Evolutionary conservation across 2,329 filamentous ascomycete genomes (phyloP).

Genomic region (Arthrobotrys sphaeroides): DNA sequence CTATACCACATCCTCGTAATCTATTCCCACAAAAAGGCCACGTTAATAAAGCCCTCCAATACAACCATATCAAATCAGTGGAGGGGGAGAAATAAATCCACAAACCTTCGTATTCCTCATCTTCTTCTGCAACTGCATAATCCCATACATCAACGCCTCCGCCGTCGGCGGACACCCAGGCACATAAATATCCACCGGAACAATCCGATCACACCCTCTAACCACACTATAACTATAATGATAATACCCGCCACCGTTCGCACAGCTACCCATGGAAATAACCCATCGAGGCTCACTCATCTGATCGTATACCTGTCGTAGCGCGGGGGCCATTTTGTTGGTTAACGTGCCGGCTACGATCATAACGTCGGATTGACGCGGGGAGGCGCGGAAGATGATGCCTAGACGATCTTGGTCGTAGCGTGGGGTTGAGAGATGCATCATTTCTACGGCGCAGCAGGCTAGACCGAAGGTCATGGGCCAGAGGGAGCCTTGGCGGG

Average conservation of each 20-base stretch:
- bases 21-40: constrained; percentile 19
- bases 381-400: constrained; percentile 89
- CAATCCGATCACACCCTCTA: constrained; percentile 77
- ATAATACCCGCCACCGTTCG: constrained; percentile 86
- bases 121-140: constrained; percentile 81
- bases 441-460: constrained; percentile 92
- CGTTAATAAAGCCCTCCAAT: not conserved
- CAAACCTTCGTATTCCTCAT: constrained; percentile 68
- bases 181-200: constrained; percentile 82
- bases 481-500: constrained; percentile 83
- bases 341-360: constrained; percentile 91
- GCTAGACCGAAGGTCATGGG: constrained; percentile 88
- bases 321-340: constrained; percentile 94
- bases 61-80: not conserved
- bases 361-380: constrained; percentile 90
- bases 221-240: constrained; percentile 84
- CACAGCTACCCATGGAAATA: constrained; percentile 83
- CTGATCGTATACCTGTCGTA: constrained; percentile 92
- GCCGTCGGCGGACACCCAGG: constrained; percentile 75
- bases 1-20: constrained; percentile 67
- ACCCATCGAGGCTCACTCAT: constrained; percentile 90
- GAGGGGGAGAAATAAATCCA: not conserved
- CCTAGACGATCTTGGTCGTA: constrained; percentile 90
- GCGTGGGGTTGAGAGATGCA: constrained; percentile 85
- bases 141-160: constrained; percentile 73